Percentiles rank a stretch among this genome's conserved stretches.
phyloP scores from a whole-genome alignment of 1,284 basidiomycete species.

The Ganoderma meredithae region DNA sequence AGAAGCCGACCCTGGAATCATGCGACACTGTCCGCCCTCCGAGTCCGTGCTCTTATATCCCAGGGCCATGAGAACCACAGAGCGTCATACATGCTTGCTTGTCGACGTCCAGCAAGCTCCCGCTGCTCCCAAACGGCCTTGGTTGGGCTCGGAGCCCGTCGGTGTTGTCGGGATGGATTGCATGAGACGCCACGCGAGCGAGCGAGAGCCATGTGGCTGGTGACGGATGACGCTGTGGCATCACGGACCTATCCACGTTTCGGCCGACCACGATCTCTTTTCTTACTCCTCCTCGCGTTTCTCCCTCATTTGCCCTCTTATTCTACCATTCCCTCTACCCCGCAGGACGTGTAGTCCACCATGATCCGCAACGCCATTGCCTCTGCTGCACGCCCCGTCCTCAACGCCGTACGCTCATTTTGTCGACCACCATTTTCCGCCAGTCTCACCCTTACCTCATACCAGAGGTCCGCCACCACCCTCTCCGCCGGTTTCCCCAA shows the following conservation, averaged over 20 bases:
- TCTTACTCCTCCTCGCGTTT: slow-evolving; percentile 33
- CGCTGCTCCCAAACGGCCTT: neutral
- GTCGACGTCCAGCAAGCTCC: slow-evolving; percentile 5
- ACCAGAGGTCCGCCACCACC: slow-evolving; percentile 77
- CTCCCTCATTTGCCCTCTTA: slow-evolving; percentile 37
- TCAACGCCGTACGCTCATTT: slow-evolving; percentile 57
- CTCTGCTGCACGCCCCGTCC: slow-evolving; percentile 60
- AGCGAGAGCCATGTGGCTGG: slow-evolving; percentile 30
- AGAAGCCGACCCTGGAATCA: neutral
- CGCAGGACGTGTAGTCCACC: slow-evolving; percentile 40
- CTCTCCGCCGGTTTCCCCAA: slow-evolving; percentile 83
- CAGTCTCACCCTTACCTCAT: slow-evolving; percentile 19
- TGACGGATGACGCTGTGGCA: slow-evolving; percentile 34
- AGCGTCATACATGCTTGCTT: neutral
- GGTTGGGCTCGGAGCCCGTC: neutral
- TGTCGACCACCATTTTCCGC: slow-evolving; percentile 8
- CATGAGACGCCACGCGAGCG: slow-evolving; percentile 22
- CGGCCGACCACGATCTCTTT: slow-evolving; percentile 37
- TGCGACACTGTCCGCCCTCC: neutral
- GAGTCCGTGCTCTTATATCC: neutral
- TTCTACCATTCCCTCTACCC: slow-evolving; percentile 35
- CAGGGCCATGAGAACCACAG: neutral
- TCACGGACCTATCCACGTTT: slow-evolving; percentile 32
- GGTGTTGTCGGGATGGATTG: slow-evolving; percentile 1
- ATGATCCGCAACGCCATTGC: slow-evolving; percentile 77